Base-by-base conservation (phyloP, 108 stramenopile species). In the Parietichytrium sp. region DNA sequence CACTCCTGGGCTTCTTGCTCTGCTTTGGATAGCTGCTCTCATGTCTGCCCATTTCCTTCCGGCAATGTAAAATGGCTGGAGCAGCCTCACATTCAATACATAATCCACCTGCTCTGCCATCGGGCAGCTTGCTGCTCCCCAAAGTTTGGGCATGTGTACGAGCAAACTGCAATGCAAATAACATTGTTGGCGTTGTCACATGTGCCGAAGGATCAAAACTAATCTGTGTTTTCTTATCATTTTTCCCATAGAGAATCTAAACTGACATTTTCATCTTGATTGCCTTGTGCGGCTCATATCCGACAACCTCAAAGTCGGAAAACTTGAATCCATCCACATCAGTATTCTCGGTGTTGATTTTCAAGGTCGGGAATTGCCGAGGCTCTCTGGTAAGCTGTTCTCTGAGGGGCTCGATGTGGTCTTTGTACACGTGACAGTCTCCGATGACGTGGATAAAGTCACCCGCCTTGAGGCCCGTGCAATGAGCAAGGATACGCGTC, bases 231-330 rank as follows among this genome's bases (percentile, higher is more conserved):
- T n/a, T n/a, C n/a, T n/a, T n/a, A n/a, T n/a, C n/a, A n/a, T n/a
- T n/a, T n/a, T n/a, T n/a, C n/a, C n/a, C n/a, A n/a, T n/a, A n/a
- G n/a, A n/a, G n/a, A 15, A 4, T 4, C 87, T 55, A 99, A 4
- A 99, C 98, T 16, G 98, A 97, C 98, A 99, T 99, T 82, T 99
- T 90, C 98, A 99, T 99, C 84, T 95, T 90, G 87, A 99, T 95
- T 45, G 91, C 87, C 83, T 91, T 91, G 78, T 95, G 89, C 6
- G 97, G 97, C 49, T 92, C 86, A 92, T 99, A 99, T 23, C 96
- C 96, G 50, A 94, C 87, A 6, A 99, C 87, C 47, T 89, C 88
- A 78, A 99, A 95, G 83, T 99, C 96, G 29, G 87, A 89, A 78
- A 89, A 96, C 52, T 82, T 80, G 83, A 97, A 98, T 26, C 87